A percentile compares a stretch with the other conserved stretches of the same genome.
Evolutionary conservation across 1,284 basidiomycete genomes (phyloP).

Genomic region (Inonotus hispidus): DNA sequence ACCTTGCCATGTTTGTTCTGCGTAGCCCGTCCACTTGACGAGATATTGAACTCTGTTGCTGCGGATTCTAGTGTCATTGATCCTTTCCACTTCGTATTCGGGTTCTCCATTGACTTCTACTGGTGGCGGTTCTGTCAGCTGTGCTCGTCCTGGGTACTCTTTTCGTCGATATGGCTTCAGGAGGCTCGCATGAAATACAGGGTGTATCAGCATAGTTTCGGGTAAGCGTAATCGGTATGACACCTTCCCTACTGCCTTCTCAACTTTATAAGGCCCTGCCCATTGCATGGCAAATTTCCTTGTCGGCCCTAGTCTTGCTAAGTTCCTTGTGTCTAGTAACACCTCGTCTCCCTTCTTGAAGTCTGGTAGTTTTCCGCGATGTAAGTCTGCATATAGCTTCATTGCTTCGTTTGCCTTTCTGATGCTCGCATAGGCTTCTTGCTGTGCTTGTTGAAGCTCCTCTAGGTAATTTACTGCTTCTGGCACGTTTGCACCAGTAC

Average conservation of each 20-base stretch:
- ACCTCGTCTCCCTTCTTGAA: constrained; percentile 29
- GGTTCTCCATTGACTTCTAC: background rate
- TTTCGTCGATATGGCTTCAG: constrained; percentile 21
- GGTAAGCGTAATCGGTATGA: constrained; percentile 33
- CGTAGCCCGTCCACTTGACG: background rate
- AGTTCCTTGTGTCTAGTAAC: constrained; percentile 26
- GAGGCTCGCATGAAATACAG: constrained; percentile 33
- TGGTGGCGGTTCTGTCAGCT: background rate
- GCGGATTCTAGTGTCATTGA: background rate
- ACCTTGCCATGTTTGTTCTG: background rate
- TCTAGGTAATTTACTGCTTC: background rate
- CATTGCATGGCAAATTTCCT: constrained; percentile 27
- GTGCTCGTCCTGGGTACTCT: background rate
- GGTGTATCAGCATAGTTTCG: constrained; percentile 28
- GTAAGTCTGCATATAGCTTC: constrained; percentile 21
- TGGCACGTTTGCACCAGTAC: background rate
- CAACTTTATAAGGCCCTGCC: constrained; percentile 33
- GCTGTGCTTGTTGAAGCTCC: background rate
- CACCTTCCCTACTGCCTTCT: constrained; percentile 22
- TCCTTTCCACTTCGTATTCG: background rate
- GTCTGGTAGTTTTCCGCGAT: constrained; percentile 15
- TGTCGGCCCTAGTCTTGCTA: constrained; percentile 26
- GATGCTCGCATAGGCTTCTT: constrained; percentile 5
- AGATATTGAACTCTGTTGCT: background rate
- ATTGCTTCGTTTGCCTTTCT: constrained; percentile 22